phyloP scores from a whole-genome alignment of 352 stramenopile species.

The Pythium aquatile region DNA sequence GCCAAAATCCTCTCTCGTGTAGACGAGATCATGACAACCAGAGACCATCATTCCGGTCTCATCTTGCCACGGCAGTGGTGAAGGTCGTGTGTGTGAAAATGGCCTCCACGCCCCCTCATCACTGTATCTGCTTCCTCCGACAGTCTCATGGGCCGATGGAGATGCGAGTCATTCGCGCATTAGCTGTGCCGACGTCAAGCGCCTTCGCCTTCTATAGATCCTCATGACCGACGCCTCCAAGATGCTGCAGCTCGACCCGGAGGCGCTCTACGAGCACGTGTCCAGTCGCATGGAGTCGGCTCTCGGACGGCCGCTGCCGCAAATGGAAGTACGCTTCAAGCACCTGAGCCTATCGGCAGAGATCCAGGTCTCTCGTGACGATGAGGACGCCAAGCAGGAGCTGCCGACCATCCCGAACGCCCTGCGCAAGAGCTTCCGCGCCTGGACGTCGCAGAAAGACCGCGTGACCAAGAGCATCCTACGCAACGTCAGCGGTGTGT shows the following conservation, averaged over 20 bases:
- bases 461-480: not conserved
- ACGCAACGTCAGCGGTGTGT: slow-evolving; percentile 32
- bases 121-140: too few relatives aligned
- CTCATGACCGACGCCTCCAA: slow-evolving; percentile 23
- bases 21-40: too few relatives aligned
- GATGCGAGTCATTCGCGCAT: slow-evolving; percentile 27
- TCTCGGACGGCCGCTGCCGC: slow-evolving; percentile 37
- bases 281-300: slow-evolving; percentile 37
- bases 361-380: not conserved
- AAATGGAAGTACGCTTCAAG: slow-evolving; percentile 53
- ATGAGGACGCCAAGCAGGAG: not conserved
- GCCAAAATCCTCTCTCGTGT: too few relatives aligned
- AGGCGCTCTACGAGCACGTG: slow-evolving; percentile 37
- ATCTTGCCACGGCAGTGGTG: too few relatives aligned
- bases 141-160: too few relatives aligned
- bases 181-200: not conserved
- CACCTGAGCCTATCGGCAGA: slow-evolving; percentile 38
- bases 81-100: too few relatives aligned
- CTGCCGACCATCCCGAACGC: slow-evolving; percentile 5
- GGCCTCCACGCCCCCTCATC: too few relatives aligned
- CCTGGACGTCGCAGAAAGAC: not conserved
- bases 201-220: not conserved
- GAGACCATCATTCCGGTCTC: too few relatives aligned
- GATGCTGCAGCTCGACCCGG: slow-evolving; percentile 25
- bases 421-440: not conserved